phyloP scores from a whole-genome alignment of 345 rosid species.

The Salix dunnii region DNA sequence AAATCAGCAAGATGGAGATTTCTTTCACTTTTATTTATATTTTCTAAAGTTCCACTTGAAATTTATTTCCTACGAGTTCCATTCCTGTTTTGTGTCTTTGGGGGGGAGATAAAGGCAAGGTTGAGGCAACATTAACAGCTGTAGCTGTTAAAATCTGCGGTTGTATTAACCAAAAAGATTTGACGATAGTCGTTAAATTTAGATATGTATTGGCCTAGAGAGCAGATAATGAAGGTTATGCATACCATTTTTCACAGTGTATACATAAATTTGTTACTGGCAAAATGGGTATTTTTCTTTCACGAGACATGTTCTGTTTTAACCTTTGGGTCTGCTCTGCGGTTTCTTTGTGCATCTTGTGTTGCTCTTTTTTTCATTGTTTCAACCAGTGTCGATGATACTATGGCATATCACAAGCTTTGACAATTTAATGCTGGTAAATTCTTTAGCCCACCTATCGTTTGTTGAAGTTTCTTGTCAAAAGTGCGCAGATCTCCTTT shows the following conservation, averaged over 20 bases:
- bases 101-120: not conserved
- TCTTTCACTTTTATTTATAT: not conserved
- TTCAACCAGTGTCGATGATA: not conserved
- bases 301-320: not conserved
- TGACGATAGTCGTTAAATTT: not conserved
- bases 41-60: not conserved
- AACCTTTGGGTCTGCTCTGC: not conserved
- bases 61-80: not conserved
- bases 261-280: not conserved
- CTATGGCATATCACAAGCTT: not conserved
- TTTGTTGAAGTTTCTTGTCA: not conserved
- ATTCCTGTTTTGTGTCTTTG: not conserved
- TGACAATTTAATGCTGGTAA: not conserved
- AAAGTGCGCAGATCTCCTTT: not conserved
- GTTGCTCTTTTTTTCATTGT: not conserved
- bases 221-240: not conserved
- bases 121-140: not conserved
- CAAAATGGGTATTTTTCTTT: not conserved
- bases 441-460: not conserved
- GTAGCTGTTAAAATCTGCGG: not conserved
- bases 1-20: not conserved
- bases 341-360: not conserved
- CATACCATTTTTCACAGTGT: not conserved
- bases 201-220: not conserved
- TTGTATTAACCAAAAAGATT: not conserved